Evolutionary conservation across 495 filamentous ascomycete genomes (phyloP), one percentile per base, ranked within the genome.

Genomic region (Neurospora sublineolata): DNA sequence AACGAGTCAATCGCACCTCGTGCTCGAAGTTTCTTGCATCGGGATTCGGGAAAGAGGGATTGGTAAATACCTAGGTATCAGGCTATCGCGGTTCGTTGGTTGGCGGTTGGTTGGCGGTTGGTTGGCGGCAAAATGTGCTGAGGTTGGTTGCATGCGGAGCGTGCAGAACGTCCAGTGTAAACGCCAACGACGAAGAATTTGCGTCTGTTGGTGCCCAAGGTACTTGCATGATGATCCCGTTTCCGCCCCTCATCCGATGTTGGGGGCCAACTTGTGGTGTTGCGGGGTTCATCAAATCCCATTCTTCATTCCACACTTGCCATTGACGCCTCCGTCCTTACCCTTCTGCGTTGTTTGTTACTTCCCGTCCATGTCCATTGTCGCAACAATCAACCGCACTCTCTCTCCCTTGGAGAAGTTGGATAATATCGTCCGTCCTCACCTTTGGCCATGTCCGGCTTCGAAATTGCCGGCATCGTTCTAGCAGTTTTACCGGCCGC

Each of bases 381-480:
- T 42, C 40, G 11, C 40, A 18, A 12, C 14, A 16, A 42, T 18
- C 40, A 42, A 12, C 6, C 5, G 40, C 40, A 42, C 40, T 42
- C 12, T n/a, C 12, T n/a, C 16, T n/a, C 14, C 69, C 33, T 37
- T 16, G 40, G 37, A 69, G 37, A 18, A 36, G 11, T 36, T 23
- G 52, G 36, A 42, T 36, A 12, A 30, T 37, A 60, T 14, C 14
- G 38, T 8, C 11, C 6, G 23, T 4, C 58, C 8, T 20, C 6
- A 68, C 16, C 38, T 39, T 8, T 33, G 37, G 69, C 44, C 6
- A 73, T 77, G 72, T 74, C 76, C 16, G 79, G 78, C 2, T 52
- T 80, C 30, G 82, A 83, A 67, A 69, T 80, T 3, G 78, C 73
- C 41, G 82, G 82, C 9, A 67, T 82, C n/a, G 75, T 82, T 16